These are phyloP conservation scores for Monilinia aucupariae DNA, from an alignment of 2,329 filamentous ascomycete species.

Conservation along the genomic window DNA sequence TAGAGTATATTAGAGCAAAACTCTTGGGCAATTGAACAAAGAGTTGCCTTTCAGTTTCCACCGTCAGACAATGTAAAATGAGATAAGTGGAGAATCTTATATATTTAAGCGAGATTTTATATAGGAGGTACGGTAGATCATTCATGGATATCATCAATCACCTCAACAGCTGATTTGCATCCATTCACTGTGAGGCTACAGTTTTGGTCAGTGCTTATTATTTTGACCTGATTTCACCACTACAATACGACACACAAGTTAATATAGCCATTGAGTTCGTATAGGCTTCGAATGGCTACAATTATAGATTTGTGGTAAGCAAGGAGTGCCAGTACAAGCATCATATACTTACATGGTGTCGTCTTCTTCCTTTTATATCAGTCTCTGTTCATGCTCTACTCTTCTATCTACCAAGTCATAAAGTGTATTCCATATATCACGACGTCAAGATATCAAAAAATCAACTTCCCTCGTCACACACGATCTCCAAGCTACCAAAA, in stretches of 20 bases:
- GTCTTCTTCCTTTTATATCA: not conserved
- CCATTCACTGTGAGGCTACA: no score
- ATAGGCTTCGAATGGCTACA: not conserved
- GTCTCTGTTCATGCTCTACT: no score
- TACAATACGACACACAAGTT: not conserved
- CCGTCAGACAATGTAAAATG: no score
- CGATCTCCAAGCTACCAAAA: not conserved
- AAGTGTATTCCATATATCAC: not conserved
- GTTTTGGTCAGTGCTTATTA: no score
- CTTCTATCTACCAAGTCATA: not conserved
- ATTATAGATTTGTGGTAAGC: not conserved
- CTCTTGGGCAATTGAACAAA: no score
- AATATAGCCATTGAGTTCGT: not conserved
- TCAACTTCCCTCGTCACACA: not conserved
- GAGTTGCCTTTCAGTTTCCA: not conserved
- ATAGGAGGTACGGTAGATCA: not conserved
- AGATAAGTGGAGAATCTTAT: not conserved
- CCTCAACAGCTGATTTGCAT: not conserved
- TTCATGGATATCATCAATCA: not conserved
- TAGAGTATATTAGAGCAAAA: not conserved
- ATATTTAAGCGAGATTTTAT: not conserved
- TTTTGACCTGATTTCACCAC: not conserved
- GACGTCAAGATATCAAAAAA: not conserved
- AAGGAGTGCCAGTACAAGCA: not conserved
- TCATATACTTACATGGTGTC: not conserved